Evolutionary conservation across 345 rosid species (phyloP).

Genomic region (Lepidium didymum): DNA sequence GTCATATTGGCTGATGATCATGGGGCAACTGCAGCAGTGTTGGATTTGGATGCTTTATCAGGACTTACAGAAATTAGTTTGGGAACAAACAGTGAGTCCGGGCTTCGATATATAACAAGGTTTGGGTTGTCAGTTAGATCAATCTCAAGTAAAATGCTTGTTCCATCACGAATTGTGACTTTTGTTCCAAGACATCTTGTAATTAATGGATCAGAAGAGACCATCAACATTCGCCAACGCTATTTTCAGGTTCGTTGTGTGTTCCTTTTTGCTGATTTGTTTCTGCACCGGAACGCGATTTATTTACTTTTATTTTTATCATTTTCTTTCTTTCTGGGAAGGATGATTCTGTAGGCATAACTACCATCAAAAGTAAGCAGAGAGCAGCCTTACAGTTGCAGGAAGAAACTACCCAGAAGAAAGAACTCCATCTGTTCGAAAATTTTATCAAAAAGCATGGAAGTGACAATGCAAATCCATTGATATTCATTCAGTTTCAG

Average conservation of each 20-base stretch:
- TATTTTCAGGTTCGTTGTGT: slow-evolving; percentile 57
- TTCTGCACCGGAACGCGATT: slow-evolving; percentile 9
- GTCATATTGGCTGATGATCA: slow-evolving; percentile 47
- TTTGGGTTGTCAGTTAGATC: slow-evolving; percentile 71
- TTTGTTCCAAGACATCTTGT: slow-evolving; percentile 73
- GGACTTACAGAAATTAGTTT: slow-evolving; percentile 79
- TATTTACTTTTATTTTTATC: slow-evolving; percentile 13
- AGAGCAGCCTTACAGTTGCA: slow-evolving; percentile 47
- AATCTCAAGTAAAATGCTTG: slow-evolving; percentile 33
- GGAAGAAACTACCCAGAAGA: slow-evolving; percentile 40
- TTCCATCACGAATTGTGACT: slow-evolving; percentile 61
- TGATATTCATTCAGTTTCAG: slow-evolving; percentile 58
- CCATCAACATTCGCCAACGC: slow-evolving; percentile 62
- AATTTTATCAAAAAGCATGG: slow-evolving; percentile 75
- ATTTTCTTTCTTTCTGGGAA: slow-evolving; percentile 26
- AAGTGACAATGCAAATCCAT: slow-evolving; percentile 42
- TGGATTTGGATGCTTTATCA: slow-evolving; percentile 80
- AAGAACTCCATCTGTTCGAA: slow-evolving; percentile 67
- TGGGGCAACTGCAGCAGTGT: slow-evolving; percentile 45
- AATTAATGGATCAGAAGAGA: slow-evolving; percentile 61
- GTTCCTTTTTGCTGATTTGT: background rate
- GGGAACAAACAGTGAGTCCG: slow-evolving; percentile 48
- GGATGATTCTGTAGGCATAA: slow-evolving; percentile 57
- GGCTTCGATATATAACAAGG: slow-evolving; percentile 48
- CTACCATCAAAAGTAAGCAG: slow-evolving; percentile 47